A percentile compares a stretch with the other conserved stretches of the same genome.
These are phyloP conservation scores for Fusarium sororula DNA, from an alignment of 2,329 filamentous ascomycete species.

Conservation along the genomic window DNA sequence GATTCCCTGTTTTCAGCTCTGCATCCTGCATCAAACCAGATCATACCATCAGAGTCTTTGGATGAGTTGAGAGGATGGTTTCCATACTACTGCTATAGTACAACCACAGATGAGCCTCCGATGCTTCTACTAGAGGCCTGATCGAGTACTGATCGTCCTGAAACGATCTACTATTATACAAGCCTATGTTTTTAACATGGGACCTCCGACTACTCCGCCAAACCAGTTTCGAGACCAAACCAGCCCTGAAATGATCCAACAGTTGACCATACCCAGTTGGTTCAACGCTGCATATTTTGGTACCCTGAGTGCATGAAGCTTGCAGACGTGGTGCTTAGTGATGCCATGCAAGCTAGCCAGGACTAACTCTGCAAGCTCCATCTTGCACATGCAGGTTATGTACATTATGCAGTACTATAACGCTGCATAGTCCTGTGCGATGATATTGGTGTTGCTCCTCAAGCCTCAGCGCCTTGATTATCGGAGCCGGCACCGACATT, in stretches of 20 bases:
- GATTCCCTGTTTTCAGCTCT: not conserved
- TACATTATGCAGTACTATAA: not conserved
- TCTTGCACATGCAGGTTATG: conserved; percentile 21
- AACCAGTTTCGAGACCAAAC: conserved; percentile 8
- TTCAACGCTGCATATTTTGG: conserved; percentile 33
- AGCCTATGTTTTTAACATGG: conserved; percentile 11
- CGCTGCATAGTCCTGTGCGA: conserved; percentile 20
- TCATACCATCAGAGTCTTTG: not conserved
- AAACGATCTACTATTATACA: conserved; percentile 20
- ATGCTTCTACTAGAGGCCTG: not conserved
- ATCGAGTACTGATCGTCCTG: conserved; percentile 20
- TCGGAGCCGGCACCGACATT: conserved; percentile 11
- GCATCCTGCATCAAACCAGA: not conserved
- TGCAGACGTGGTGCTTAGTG: conserved; percentile 10
- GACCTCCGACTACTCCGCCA: conserved; percentile 21
- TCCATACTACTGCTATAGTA: not conserved
- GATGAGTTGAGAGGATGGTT: not conserved
- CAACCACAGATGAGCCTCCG: not conserved
- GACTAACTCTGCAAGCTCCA: conserved; percentile 7
- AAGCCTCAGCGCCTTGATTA: conserved; percentile 8
- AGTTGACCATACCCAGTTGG: conserved; percentile 24
- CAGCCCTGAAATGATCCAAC: conserved; percentile 17
- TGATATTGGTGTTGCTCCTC: conserved; percentile 33
- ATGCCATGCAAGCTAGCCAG: conserved; percentile 15
- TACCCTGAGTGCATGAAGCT: conserved; percentile 8